Base-by-base conservation (phyloP, 345 rosid species). In the Psidium friedrichsthalianum region DNA sequence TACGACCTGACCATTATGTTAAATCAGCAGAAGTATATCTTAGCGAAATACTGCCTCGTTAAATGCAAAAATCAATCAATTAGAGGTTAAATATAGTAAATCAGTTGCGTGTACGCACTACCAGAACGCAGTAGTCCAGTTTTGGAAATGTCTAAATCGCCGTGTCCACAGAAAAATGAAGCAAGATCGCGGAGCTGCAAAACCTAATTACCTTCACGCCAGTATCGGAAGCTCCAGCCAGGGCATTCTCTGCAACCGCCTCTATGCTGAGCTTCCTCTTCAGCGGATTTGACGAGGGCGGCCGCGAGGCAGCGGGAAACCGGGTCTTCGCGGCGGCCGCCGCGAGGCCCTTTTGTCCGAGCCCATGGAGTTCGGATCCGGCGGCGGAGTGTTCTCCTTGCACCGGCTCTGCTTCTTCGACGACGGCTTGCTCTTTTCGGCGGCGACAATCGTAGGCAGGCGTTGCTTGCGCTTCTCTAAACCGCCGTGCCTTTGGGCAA, bases 321-420 rank as follows among this genome's bases (percentile, higher is more conserved):
- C 90, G 94, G 85, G 91, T 36, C 93, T 93, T 97, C 14, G 87
- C 90, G 10, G 87, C 85, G 11, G 93, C 89, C 49, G 89, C 90
- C 2, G 93, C n/a, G 88, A 83, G 15, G 80, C 57, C 44, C 59
- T 86, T 57, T 51, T 76, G 27, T 86, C 87, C 25, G 56, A 29
- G 61, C 57, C 59, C 83, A 85, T 40, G 36, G 88, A 87, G 90
- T 91, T 94, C 82, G 88, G 97, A 94, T 97, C 98, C 32, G 96
- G 89, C 11, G 98, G 99, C 80, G 98, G 95, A 47, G 94, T 92
- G 53, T 98, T 98, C 88, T 96, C 99, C 89, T 96, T 98, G n/a
- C 91, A 86, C 1, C 89, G 85, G 89, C 90, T 90, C 13, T 86
- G 86, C 86, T 90, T 91, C 78, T 95, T 90, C 47, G 88, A 87